Evolutionary conservation across 1,284 basidiomycete genomes (phyloP), one percentile per base, ranked within the genome.

Genomic region (Tilletia setariae): DNA sequence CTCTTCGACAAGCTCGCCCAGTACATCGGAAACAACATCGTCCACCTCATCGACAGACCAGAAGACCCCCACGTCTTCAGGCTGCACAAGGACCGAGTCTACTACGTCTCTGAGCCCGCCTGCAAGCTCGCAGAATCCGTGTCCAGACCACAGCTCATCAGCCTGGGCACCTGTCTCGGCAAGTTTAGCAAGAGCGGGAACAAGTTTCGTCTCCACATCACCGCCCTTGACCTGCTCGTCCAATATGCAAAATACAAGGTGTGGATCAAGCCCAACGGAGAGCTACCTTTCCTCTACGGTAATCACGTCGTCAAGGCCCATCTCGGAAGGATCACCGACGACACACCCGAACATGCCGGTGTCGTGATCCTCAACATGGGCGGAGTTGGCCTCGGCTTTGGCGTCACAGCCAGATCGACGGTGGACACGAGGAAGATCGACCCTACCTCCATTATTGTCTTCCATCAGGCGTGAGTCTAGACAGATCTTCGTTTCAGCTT

Each of bases 241-340:
- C 93, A 96, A 82, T 97, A 97, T 83, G 95, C 96, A 28, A 98
- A 96, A 84, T 94, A 94, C 87, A 98, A 98, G 88, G 89, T 98
- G 44, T 99, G 96, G 96, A 95, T 98, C 84, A 99, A 99, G 84
- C 91, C 94, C 16, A 96, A 98, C 74, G 96, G 96, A 79, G 96
- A 99, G 85, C 93, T 98, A 89, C 96, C 96, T 1, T 99, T 97
- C 86, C 85, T 99, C 64, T 99, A 98, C 80, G 96, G 96, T 68
- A 98, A 98, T 83, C 94, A 99, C 85, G 91, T 98, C 71, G 89
- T 98, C 74, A 99, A 98, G 85, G 96, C 96, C 35, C 96, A 99
- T 84, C 86, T 99, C 30, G 95, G 96, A n/a, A 88, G 95, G 76
- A 98, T 98, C 82, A 98, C 96, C 65, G 96, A 99, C 83, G 96